Evolutionary conservation across 371 early-diverging fungal genomes (phyloP).

Genomic region (Actinomucor elegans): DNA sequence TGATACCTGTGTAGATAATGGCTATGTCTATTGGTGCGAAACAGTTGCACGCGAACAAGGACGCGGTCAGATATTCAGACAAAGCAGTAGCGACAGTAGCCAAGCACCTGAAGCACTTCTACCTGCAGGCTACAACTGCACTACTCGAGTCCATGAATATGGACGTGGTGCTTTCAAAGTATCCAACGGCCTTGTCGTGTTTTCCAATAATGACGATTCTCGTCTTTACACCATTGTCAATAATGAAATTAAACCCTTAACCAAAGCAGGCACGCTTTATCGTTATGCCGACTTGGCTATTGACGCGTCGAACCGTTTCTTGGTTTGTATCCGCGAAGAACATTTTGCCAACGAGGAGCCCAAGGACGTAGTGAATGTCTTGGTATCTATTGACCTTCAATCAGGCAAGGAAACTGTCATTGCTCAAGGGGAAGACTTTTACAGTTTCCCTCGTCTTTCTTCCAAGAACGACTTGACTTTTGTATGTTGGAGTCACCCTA

Average conservation of each 20-base stretch:
- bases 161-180: constrained; percentile 69
- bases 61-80: constrained; percentile 41
- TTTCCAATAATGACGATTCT: constrained; percentile 59
- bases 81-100: constrained; percentile 5
- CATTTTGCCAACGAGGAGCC: constrained; percentile 59
- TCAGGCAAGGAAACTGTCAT: constrained; percentile 43
- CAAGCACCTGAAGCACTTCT: constrained; percentile 16
- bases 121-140: constrained; percentile 38
- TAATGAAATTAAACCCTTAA: constrained; percentile 41
- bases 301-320: constrained; percentile 49
- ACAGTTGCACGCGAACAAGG: constrained; percentile 40
- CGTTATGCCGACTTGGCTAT: constrained; percentile 68
- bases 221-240: constrained; percentile 57
- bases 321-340: constrained; percentile 69
- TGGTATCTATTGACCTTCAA: constrained; percentile 55
- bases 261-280: constrained; percentile 38
- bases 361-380: constrained; percentile 56
- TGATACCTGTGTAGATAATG: constrained; percentile 31
- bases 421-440: constrained; percentile 66
- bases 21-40: constrained; percentile 36
- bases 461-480: constrained; percentile 51
- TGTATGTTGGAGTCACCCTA: constrained; percentile 71
- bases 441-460: constrained; percentile 58
- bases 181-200: constrained; percentile 56
- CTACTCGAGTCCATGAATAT: constrained; percentile 74